Base-by-base conservation (phyloP, 2,329 filamentous ascomycete species). In the Ophiostoma fasciatum region DNA sequence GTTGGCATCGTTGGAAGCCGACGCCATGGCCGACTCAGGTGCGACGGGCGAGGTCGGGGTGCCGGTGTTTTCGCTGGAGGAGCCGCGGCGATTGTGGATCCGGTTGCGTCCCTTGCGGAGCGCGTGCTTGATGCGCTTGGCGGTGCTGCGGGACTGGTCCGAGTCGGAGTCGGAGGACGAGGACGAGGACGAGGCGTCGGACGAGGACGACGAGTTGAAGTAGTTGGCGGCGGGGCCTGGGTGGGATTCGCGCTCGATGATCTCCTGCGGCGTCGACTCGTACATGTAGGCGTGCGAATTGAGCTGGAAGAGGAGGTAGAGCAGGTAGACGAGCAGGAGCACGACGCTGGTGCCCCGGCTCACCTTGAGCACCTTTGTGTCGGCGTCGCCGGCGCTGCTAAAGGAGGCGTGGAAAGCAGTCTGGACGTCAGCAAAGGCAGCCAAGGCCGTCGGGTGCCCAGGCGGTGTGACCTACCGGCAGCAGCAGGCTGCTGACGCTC, bases 281-380 rank as follows among this genome's bases (percentile, higher is more conserved):
- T 81, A 82, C 57, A 82, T 74, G 26, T 66, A 63, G 25, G 61
- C 60, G 49, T 81, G 78, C 1, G 78, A 74, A 46, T 76, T 79
- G 33, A 88, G 67, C 54, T 87, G 81, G 54, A 87, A 84, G 44
- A 78, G 59, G 5, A 88, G 70, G 46, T 87, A 88, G 35, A 75
- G 66, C 15, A 63, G 66, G 51, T 88, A 88, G 13, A 83, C 74
- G 20, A 81, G 51, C 2, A 88, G 60, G 2, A 87, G 64, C 29
- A 87, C 74, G 28, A 88, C 66, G 48, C 80, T 82, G 2, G 81
- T 84, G 36, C 80, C 79, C 34, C 82, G 74, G 52, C 80, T 85
- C 49, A 88, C 76, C 49, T 78, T 69, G 29, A 88, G 55, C 0
- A 80, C 80, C 29, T 71, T 64, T 3, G 50, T 54, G 39, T 78